Base-by-base conservation (phyloP, 2,329 filamentous ascomycete genomes). In the Alternaria brassicae region DNA sequence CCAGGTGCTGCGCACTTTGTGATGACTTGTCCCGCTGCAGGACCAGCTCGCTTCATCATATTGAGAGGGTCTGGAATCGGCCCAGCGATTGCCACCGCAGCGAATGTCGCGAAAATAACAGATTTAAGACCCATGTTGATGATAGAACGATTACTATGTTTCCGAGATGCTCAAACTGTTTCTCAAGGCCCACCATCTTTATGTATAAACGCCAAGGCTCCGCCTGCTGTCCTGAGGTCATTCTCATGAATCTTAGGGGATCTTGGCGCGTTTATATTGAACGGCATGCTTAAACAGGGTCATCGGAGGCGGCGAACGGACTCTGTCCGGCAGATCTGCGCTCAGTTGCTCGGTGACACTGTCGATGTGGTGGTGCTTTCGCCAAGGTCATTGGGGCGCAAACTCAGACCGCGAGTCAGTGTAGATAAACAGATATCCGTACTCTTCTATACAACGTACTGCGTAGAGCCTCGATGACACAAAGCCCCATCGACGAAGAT, bases 181-280 rank as follows among this genome's bases (percentile, higher is more conserved):
- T 6, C 28, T n/a, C 34, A 49, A 17, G 23, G 40, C 37, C 28
- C 49, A 19, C 27, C 19, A 47, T 51, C 34, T 40, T 69, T 70
- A 69, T 59, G 67, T 71, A 70, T 49, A 17, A 48, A 19, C 30
- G 52, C 51, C 54, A 37, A 58, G 48, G 45, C 23, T 9, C 23
- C 25, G 25, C 42, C 42, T 15, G 36, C 41, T 32, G 41, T 53
- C 17, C 58, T 39, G 34, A 44, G 25, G 53, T 49, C 52, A 50
- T 51, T 53, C 52, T 30, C 37, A 36, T 51, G 42, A 56, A 63
- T 56, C 60, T 66, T 70, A 59, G 63, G 56, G 45, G 34, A 44
- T 65, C 71, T 73, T 73, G 70, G 71, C 71, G 68, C 60, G 70
- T 72, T 68, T 68, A 66, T 65, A 54, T 63, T 72, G 71, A 51